Percentiles rank a stretch among this genome's conserved stretches.
phyloP scores from a whole-genome alignment of 2,329 filamentous ascomycete genomes.

The Aspergillus luchuensis region DNA sequence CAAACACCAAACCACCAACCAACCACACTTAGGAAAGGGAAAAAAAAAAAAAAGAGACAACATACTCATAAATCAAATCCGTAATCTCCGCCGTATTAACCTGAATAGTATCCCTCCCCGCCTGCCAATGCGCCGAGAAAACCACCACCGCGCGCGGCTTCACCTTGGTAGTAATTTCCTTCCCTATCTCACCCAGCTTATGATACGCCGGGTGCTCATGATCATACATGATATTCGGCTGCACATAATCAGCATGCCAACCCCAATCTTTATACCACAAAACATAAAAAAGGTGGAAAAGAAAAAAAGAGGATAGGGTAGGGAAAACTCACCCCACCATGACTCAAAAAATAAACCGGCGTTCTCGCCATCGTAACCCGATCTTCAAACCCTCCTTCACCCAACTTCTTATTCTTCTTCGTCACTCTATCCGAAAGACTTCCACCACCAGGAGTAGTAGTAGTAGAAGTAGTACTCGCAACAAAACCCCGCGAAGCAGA shows the following conservation, averaged over 20 bases:
- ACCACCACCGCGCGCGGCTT: slow-evolving; percentile 73
- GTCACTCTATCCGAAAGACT: neutral
- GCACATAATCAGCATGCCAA: neutral
- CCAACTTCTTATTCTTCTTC: neutral
- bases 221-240: slow-evolving; percentile 69
- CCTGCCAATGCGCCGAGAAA: slow-evolving; percentile 78
- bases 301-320: neutral
- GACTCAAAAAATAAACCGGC: slow-evolving; percentile 57
- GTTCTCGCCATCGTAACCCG: slow-evolving; percentile 33
- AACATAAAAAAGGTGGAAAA: neutral
- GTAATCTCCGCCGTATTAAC: slow-evolving; percentile 67
- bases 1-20: neutral
- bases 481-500: neutral
- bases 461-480: neutral
- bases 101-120: slow-evolving; percentile 55
- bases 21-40: neutral
- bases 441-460: neutral
- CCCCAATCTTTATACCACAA: neutral
- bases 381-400: slow-evolving; percentile 19
- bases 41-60: neutral
- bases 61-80: slow-evolving; percentile 69
- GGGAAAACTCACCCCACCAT: slow-evolving; percentile 45
- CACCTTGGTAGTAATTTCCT: slow-evolving; percentile 69
- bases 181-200: slow-evolving; percentile 65
- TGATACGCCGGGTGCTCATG: slow-evolving; percentile 67